Percentiles rank a stretch among this genome's conserved stretches.
Conservation (phyloP, 352 stramenopile genomes). For the Phytophthora litchii region DNA sequence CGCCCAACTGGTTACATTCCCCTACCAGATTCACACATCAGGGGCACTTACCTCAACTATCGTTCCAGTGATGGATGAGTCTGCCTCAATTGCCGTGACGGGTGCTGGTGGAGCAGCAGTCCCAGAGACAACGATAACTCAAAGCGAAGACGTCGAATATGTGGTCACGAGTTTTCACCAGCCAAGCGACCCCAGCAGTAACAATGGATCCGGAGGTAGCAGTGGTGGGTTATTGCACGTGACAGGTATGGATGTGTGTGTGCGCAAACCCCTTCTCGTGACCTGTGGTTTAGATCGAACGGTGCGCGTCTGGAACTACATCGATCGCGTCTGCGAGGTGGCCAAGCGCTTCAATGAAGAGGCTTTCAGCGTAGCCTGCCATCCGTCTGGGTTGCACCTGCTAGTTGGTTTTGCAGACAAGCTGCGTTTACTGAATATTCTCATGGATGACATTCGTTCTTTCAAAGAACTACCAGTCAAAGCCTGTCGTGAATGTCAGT, state of each 20-base stretch:
- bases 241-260: slow-evolving; percentile 92
- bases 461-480: slow-evolving; percentile 90
- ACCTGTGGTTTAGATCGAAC: slow-evolving; percentile 90
- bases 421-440: slow-evolving; percentile 89
- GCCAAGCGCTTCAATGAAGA: slow-evolving; percentile 90
- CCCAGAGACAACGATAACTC: slow-evolving; percentile 23
- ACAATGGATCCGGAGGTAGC: slow-evolving; percentile 24
- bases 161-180: slow-evolving; percentile 78
- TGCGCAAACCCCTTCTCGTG: slow-evolving; percentile 91
- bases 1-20: slow-evolving; percentile 73
- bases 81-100: slow-evolving; percentile 20
- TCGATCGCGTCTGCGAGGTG: slow-evolving; percentile 88
- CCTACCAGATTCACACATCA: slow-evolving; percentile 61
- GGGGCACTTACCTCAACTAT: slow-evolving; percentile 18
- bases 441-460: slow-evolving; percentile 91
- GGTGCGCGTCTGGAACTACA: slow-evolving; percentile 94
- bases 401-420: slow-evolving; percentile 92
- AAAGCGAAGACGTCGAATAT: slow-evolving; percentile 74
- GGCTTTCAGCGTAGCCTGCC: slow-evolving; percentile 87
- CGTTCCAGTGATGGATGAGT: slow-evolving; percentile 19
- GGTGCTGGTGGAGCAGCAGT: slow-evolving; percentile 1
- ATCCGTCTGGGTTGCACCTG: slow-evolving; percentile 91
- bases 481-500: slow-evolving; percentile 81
- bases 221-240: slow-evolving; percentile 55
- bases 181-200: slow-evolving; percentile 46